Base-by-base conservation (phyloP, 1,284 basidiomycete genomes). In the Marasmius tenuissimus region DNA sequence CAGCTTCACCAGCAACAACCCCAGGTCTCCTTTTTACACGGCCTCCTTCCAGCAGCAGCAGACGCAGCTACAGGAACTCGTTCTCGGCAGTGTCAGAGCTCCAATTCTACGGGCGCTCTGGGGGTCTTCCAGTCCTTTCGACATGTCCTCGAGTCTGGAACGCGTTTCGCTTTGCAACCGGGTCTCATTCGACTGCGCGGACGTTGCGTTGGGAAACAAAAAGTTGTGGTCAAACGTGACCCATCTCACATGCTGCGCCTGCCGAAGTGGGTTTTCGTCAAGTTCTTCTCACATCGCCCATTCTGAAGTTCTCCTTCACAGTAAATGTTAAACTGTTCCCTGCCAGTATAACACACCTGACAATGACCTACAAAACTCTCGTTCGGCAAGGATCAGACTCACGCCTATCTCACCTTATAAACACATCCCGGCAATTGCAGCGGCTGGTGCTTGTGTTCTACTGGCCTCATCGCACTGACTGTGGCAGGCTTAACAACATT, bases 401-500 rank as follows among this genome's bases (percentile, higher is more conserved):
- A 3, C 52, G 52, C 12, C 34, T 54, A 18, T 54, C 52, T 35
- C 52, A 54, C n/a, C 20, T 54, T 1, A 14, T 35, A 14, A 54
- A 33, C 34, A 54, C 52, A 16, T 54, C 52, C 18, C 27, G 14
- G 16, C 35, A 54, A 20, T 5, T 54, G 38, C 52, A 54, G 34
- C 20, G 16, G 14, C 52, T 54, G 34, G 34, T 54, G 8, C 34
- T 54, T 2, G 52, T 54, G n/a, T 54, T 54, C 52, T 54, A 54
- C 34, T 54, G 52, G 52, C 52, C 52, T 14, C 52, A 54, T 38
- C 52, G 52, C 52, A 54, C 52, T 35, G 52, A 54, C 34, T 54
- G 34, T 35, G 52, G 38, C 7, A 54, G 38, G 34, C 16, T 54
- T 2, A 54, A 38, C 16, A 54, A 37, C 34, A 54, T 54, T 34